These are phyloP conservation scores for Globisporangium iwayamae DNA, from an alignment of 352 stramenopile species.

Conservation along the genomic window DNA sequence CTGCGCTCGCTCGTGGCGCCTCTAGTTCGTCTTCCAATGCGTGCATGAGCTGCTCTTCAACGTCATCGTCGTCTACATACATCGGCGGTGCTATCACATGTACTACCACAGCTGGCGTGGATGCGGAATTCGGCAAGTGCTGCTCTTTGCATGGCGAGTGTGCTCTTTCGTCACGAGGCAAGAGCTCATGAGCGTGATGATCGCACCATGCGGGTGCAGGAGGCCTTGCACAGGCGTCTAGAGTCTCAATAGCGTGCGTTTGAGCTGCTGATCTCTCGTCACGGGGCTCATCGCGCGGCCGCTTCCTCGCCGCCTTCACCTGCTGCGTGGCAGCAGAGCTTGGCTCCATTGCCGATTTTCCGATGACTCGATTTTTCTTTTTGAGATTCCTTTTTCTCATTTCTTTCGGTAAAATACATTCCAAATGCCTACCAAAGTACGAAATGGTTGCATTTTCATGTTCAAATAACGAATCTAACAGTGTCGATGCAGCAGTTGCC, in stretches of 20 bases:
- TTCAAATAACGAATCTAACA: slow-evolving; percentile 1
- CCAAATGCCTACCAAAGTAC: not conserved
- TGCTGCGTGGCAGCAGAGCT: not conserved
- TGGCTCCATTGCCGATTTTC: not conserved
- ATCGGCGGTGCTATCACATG: too few species aligned
- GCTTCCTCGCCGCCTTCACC: not conserved
- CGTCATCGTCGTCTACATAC: not conserved
- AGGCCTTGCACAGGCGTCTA: not conserved
- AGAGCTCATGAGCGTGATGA: not conserved
- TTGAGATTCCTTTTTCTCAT: slow-evolving; percentile 3
- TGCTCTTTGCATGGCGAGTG: not conserved
- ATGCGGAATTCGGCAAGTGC: not conserved
- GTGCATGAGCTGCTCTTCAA: slow-evolving; percentile 11
- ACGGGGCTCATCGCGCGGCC: not conserved
- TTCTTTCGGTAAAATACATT: slow-evolving; percentile 3
- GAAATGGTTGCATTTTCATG: not conserved
- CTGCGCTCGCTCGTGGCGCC: not conserved
- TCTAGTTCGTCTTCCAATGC: slow-evolving; percentile 18
- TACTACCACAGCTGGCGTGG: not conserved
- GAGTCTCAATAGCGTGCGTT: too few species aligned
- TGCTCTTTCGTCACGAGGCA: not conserved
- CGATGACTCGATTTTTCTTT: too few species aligned
- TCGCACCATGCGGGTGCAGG: not conserved
- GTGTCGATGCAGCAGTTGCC: not conserved
- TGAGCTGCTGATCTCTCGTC: not conserved